Evolutionary conservation across 345 rosid species (phyloP).

Genomic region (Acer saccharum): DNA sequence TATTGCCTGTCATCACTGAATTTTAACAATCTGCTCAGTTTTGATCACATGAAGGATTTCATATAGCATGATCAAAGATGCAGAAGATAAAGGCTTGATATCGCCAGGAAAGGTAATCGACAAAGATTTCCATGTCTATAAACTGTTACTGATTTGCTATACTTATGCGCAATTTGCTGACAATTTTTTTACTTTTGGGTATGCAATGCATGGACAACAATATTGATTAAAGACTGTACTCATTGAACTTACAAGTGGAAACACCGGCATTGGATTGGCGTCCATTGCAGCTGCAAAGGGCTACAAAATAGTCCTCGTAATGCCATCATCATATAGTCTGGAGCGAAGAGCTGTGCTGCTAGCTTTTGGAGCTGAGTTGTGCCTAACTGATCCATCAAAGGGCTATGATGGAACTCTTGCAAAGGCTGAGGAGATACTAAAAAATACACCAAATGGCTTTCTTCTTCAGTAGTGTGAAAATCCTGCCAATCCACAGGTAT

Average conservation of each 20-base stretch:
- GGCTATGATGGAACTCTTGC: conserved; percentile 43
- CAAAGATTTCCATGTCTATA: no score
- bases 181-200: conserved; percentile 1
- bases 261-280: conserved; percentile 82
- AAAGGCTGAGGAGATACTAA: conserved; percentile 57
- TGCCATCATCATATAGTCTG: conserved; percentile 58
- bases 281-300: conserved; percentile 69
- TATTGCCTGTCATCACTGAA: not conserved
- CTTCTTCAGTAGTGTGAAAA: conserved; percentile 51
- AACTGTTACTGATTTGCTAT: no score
- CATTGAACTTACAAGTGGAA: conserved; percentile 69
- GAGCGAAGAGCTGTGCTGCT: conserved; percentile 66
- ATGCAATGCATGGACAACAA: not conserved
- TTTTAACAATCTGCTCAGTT: not conserved
- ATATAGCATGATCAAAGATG: conserved; percentile 67
- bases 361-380: conserved; percentile 79
- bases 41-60: conserved; percentile 36
- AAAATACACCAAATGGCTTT: conserved; percentile 56
- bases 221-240: conserved; percentile 41
- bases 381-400: conserved; percentile 47
- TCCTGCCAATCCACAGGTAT: conserved; percentile 75
- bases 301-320: conserved; percentile 54
- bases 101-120: conserved; percentile 54
- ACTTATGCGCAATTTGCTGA: not conserved
- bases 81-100: conserved; percentile 71